Conservation (phyloP, 225 moss, liverwort and hornwort genomes). For the Sphagnum contortum region DNA sequence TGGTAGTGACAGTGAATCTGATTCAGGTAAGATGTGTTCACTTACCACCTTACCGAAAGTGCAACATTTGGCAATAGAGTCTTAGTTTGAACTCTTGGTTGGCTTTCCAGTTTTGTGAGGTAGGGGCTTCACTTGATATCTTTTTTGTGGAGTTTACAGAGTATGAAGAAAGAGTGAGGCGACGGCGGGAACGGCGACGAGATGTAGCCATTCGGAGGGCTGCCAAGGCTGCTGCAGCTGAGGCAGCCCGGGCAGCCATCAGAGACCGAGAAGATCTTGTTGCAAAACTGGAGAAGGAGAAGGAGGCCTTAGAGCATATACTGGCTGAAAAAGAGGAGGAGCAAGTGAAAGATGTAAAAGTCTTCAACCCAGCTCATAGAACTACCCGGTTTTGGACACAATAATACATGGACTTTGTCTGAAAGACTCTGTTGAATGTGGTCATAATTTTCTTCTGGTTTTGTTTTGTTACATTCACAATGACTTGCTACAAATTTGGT, state of each 20-base stretch:
- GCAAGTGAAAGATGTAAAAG: constrained; percentile 57
- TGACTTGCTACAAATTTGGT: too few species aligned
- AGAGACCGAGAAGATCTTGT: constrained; percentile 59
- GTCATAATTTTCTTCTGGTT: too few species aligned
- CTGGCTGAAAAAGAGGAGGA: constrained; percentile 69
- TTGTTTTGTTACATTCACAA: too few species aligned
- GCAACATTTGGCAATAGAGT: not conserved
- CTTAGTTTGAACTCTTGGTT: not conserved
- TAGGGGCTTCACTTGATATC: too few species aligned
- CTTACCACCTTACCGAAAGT: not conserved
- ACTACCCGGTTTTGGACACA: too few species aligned
- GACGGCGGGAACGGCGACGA: constrained; percentile 42
- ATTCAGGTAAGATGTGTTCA: constrained; percentile 38
- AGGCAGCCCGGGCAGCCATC: constrained; percentile 60
- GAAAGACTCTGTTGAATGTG: too few species aligned
- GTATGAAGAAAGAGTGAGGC: constrained; percentile 64
- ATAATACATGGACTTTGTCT: too few species aligned
- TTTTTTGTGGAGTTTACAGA: constrained; percentile 19
- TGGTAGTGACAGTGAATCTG: constrained; percentile 56
- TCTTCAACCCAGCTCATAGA: too few species aligned
- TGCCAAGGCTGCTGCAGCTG: constrained; percentile 51
- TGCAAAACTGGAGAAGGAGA: constrained; percentile 52
- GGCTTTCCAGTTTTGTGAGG: too few species aligned
- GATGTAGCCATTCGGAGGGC: constrained; percentile 39
- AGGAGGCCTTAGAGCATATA: constrained; percentile 49